Evolutionary conservation across 768 basidiomycete genomes (phyloP).

Genomic region (Tylopilus intermedius): DNA sequence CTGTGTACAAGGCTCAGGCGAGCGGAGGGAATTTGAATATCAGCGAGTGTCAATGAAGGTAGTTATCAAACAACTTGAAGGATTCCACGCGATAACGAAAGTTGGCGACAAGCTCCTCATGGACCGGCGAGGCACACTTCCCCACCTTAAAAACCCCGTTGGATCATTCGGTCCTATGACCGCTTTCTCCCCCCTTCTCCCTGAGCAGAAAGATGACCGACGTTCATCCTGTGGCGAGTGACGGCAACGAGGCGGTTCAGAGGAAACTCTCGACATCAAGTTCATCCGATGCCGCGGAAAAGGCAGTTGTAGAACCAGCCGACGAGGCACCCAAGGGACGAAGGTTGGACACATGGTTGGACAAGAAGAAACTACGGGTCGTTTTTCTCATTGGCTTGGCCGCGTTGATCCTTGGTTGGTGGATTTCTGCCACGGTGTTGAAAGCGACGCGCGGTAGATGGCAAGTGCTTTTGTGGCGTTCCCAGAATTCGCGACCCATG

Average conservation of each 20-base stretch:
- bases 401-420: constrained; percentile 73
- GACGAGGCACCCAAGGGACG: not conserved
- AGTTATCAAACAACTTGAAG: not conserved
- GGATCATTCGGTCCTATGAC: constrained; percentile 4
- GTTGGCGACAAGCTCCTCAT: not conserved
- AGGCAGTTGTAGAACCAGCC: constrained; percentile 19
- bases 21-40: not conserved
- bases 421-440: constrained; percentile 72
- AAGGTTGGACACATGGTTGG: constrained; percentile 4
- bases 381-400: constrained; percentile 50
- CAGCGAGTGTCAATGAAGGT: not conserved
- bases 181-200: not conserved
- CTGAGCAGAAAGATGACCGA: constrained; percentile 17
- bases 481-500: not conserved
- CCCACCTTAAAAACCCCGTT: not conserved
- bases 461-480: constrained; percentile 31
- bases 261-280: constrained; percentile 18
- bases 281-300: constrained; percentile 12
- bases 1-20: not conserved
- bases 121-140: not conserved
- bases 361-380: constrained; percentile 33
- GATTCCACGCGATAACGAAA: constrained; percentile 5
- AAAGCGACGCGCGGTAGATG: constrained; percentile 70
- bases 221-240: not conserved
- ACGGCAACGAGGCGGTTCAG: constrained; percentile 11